Percentiles rank a stretch among this genome's conserved stretches.
phyloP scores from a whole-genome alignment of 2,329 filamentous ascomycete species.

The Colletotrichum euphorbiae region DNA sequence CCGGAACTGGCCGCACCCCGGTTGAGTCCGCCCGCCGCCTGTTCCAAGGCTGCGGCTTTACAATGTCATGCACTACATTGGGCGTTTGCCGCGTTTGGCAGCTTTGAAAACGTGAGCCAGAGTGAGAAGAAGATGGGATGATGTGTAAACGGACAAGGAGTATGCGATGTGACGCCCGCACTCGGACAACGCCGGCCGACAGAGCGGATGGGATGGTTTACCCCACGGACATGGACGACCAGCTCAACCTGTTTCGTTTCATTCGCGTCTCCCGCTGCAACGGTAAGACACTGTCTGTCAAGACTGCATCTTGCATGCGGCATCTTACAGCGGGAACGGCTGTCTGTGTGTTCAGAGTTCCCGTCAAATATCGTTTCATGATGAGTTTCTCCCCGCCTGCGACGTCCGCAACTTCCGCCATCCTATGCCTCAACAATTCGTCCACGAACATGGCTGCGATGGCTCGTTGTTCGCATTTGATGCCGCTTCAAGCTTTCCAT shows the following conservation, averaged over 20 bases:
- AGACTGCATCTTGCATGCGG: constrained; percentile 16
- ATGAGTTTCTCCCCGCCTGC: background rate
- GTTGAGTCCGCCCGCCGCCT: background rate
- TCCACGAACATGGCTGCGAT: background rate
- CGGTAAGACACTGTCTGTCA: constrained; percentile 29
- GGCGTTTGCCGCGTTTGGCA: constrained; percentile 23
- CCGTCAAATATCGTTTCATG: constrained; percentile 31
- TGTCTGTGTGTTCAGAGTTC: constrained; percentile 25
- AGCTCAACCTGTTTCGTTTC: constrained; percentile 30
- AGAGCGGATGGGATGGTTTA: background rate
- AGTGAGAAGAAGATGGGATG: constrained; percentile 11
- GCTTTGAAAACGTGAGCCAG: constrained; percentile 9
- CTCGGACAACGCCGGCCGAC: constrained; percentile 18
- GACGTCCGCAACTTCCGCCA: constrained; percentile 16
- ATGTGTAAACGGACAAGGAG: background rate
- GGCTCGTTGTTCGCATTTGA: constrained; percentile 6
- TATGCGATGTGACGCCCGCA: background rate
- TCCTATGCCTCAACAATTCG: background rate
- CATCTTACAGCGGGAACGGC: constrained; percentile 26
- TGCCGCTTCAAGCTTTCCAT: constrained; percentile 5
- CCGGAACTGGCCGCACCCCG: constrained; percentile 8
- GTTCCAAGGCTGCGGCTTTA: background rate
- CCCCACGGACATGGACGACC: constrained; percentile 9
- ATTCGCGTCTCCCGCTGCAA: constrained; percentile 8
- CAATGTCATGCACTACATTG: constrained; percentile 20